Conservation (phyloP, 1,139 yeast species). For the Maudiozyma humilis region DNA sequence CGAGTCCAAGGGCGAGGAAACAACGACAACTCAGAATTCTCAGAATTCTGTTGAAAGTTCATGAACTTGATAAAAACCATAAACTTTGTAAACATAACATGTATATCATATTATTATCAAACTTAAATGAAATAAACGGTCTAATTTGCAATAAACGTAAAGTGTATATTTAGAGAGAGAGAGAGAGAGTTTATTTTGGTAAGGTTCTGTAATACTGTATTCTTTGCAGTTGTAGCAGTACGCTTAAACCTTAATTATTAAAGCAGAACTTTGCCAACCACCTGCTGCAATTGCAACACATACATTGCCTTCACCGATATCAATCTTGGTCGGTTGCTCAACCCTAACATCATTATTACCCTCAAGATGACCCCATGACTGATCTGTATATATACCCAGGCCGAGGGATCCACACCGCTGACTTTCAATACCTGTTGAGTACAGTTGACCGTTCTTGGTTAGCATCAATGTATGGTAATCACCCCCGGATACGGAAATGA, state of each 20-base stretch:
- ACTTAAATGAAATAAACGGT: background rate
- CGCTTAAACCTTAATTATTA: conserved; percentile 28
- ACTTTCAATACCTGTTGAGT: conserved; percentile 66
- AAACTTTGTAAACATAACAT: background rate
- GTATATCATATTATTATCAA: background rate
- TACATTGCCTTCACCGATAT: conserved; percentile 31
- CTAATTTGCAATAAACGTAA: no score
- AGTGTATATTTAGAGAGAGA: background rate
- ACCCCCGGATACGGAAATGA: conserved; percentile 57
- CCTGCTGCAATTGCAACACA: conserved; percentile 53
- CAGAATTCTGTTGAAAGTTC: background rate
- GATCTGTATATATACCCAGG: conserved; percentile 39
- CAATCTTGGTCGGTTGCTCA: conserved; percentile 39
- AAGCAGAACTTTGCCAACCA: conserved; percentile 78
- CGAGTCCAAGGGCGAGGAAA: background rate
- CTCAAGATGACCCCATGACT: conserved; percentile 26
- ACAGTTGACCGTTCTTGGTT: conserved; percentile 49
- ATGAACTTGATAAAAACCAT: background rate
- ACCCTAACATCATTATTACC: conserved; percentile 37
- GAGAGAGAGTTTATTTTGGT: background rate
- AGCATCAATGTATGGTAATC: conserved; percentile 68
- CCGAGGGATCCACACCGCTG: conserved; percentile 64
- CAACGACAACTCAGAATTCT: background rate
- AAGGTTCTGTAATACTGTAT: no score
- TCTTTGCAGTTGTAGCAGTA: background rate